These are phyloP conservation scores for Plectosphaerella plurivora DNA, from an alignment of 2,329 filamentous ascomycete genomes.

Conservation along the genomic window DNA sequence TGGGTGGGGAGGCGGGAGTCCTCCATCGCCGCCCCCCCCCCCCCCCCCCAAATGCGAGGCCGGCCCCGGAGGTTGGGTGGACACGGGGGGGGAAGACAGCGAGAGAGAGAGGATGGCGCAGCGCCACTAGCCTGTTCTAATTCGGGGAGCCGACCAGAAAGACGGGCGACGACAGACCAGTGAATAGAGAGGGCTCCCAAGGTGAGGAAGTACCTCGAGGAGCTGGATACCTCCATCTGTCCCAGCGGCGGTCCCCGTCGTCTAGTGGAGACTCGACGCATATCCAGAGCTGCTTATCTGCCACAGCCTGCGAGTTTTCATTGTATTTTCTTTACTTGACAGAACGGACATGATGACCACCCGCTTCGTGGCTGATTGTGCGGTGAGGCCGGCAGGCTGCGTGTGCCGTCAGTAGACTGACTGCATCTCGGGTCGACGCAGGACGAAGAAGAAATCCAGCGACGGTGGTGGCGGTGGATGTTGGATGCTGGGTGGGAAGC, in stretches of 20 bases:
- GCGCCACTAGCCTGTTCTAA: conserved; percentile 30
- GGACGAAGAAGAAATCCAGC: no score
- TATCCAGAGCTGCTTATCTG: not conserved
- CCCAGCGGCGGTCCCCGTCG: not conserved
- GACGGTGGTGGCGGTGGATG: not conserved
- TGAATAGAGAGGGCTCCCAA: not conserved
- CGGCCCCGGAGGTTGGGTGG: conserved; percentile 2
- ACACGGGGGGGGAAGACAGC: conserved; percentile 8
- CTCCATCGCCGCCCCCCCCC: not conserved
- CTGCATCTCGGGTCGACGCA: no score
- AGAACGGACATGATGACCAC: no score
- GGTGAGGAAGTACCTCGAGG: conserved; percentile 3
- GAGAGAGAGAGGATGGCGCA: conserved; percentile 23
- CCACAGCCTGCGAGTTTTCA: not conserved
- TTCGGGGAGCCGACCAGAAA: conserved; percentile 15
- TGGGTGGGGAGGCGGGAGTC: conserved; percentile 6
- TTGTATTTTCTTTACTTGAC: not conserved
- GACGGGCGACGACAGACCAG: conserved; percentile 16
- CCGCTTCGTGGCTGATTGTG: no score
- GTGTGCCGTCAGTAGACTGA: not conserved
- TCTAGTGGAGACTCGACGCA: conserved; percentile 3
- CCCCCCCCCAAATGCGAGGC: no score
- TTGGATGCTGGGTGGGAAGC: not conserved
- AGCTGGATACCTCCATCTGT: conserved; percentile 3
- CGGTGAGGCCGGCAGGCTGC: not conserved